Evolutionary conservation across 306 rosid species (phyloP).

Genomic region (Vigna nakashimae): DNA sequence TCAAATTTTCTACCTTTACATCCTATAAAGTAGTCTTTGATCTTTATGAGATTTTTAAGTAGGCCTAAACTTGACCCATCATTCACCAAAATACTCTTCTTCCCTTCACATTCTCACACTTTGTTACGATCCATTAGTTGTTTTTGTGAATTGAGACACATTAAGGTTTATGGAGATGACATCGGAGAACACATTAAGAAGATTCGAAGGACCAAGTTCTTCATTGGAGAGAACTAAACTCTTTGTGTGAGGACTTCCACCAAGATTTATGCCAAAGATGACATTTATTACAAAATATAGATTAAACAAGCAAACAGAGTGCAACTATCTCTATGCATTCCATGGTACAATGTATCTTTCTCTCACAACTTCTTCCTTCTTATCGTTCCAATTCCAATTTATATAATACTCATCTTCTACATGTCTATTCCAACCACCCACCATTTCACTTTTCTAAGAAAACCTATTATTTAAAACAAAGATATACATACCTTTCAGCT

Average conservation of each 20-base stretch:
- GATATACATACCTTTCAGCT: no score
- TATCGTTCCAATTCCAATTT: slow-evolving; percentile 47
- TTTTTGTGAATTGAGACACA: no score
- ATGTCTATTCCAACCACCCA: slow-evolving; percentile 37
- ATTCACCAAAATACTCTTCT: neutral
- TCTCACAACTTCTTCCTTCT: slow-evolving; percentile 55
- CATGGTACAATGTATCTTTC: slow-evolving; percentile 63
- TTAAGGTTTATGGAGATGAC: slow-evolving; percentile 2
- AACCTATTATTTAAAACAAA: neutral
- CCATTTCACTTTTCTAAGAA: neutral
- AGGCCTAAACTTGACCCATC: neutral
- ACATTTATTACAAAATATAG: no score
- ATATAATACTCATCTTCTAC: slow-evolving; percentile 22
- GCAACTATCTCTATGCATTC: slow-evolving; percentile 5
- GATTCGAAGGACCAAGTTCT: slow-evolving; percentile 64
- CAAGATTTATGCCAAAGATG: slow-evolving; percentile 76
- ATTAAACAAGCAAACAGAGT: no score
- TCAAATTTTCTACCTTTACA: neutral
- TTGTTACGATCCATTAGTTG: no score
- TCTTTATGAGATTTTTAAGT: neutral
- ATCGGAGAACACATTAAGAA: slow-evolving; percentile 59
- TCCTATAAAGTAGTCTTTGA: slow-evolving; percentile 2
- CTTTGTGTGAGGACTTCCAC: slow-evolving; percentile 60
- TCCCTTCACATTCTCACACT: neutral
- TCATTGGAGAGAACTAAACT: slow-evolving; percentile 58